These are phyloP conservation scores for Yarrowia sp. DNA, from an alignment of 805 yeast species.

Conservation along the genomic window DNA sequence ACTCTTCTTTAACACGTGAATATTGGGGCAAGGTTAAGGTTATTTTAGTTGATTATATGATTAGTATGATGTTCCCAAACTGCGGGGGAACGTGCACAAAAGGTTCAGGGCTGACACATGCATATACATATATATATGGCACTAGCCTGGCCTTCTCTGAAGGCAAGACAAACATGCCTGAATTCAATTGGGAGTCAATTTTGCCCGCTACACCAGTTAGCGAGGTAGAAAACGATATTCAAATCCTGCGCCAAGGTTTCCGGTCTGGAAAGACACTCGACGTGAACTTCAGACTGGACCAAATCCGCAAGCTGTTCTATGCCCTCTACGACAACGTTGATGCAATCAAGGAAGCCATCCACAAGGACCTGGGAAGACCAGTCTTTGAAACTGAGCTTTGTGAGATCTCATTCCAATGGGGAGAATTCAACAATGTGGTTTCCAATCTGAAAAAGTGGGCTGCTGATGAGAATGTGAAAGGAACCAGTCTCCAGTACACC, in stretches of 20 bases:
- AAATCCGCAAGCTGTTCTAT: conserved; percentile 66
- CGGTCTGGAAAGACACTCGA: conserved; percentile 48
- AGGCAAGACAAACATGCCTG: background rate
- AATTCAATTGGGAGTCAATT: conserved; percentile 1
- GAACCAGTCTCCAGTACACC: conserved; percentile 30
- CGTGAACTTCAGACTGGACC: conserved; percentile 55
- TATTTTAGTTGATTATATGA: background rate
- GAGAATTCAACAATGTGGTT: conserved; percentile 61
- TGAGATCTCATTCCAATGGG: conserved; percentile 53
- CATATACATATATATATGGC: background rate
- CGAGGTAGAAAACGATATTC: background rate
- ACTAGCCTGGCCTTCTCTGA: background rate
- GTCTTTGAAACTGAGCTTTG: conserved; percentile 56
- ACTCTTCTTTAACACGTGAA: no score
- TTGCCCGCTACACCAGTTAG: background rate
- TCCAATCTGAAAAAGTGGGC: conserved; percentile 59
- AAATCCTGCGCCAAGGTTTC: conserved; percentile 41
- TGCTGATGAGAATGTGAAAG: conserved; percentile 44
- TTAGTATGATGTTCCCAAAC: background rate
- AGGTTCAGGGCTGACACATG: background rate
- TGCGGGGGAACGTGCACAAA: background rate
- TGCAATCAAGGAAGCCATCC: conserved; percentile 54
- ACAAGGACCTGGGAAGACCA: conserved; percentile 65
- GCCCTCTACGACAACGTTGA: conserved; percentile 60
- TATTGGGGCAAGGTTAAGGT: background rate